Base-by-base conservation (phyloP, 371 early-diverging fungal genomes). In the Syncephalastrum racemosum region DNA sequence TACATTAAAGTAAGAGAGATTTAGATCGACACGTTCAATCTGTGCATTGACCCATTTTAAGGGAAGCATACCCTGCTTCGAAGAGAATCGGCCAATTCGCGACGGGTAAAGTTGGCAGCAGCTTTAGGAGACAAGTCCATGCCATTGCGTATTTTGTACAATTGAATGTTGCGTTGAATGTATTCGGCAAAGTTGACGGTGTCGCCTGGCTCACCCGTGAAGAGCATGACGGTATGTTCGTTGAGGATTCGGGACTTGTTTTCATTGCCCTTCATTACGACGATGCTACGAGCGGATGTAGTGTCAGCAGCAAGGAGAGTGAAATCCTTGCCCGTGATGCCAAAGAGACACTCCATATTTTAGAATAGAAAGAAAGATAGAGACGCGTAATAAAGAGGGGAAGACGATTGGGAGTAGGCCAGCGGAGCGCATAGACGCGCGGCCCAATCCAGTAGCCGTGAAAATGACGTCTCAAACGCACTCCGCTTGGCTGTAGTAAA, bases 241-340 rank as follows among this genome's bases (percentile, higher is more conserved):
- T 88, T 92, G 54, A 98, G 82, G 24, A 79, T 75, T 55, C 92
- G 86, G 39, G 90, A 85, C 76, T 95, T 96, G 82, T 95, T 93
- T 67, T 93, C 92, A 42, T 86, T 88, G 58, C 82, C 78, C 76
- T 97, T 97, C 87, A 96, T 87, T 48, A 94, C 90, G 20, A 94
- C 90, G 66, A 98, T 96, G 51, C 93, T 93, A 40, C 90, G 89
- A 39, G 90, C 87, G 7, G 85, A 77, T 25, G 80, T 71, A 56
- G 83, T 84, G 80, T 98, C 98, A 45, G 91, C 81, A 14, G 94
- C 95, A 24, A 92, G 81, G 54, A 97, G 72, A 45, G 89, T 88
- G 78, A 93, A 98, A 75, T 95, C 97, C 76, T 94, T 93, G 58
- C 97, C 97, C n/a, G 83, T 81, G 58, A 98, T 89, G 58, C 95